Evolutionary conservation across 306 rosid species (phyloP).

Genomic region (Myrica gale): DNA sequence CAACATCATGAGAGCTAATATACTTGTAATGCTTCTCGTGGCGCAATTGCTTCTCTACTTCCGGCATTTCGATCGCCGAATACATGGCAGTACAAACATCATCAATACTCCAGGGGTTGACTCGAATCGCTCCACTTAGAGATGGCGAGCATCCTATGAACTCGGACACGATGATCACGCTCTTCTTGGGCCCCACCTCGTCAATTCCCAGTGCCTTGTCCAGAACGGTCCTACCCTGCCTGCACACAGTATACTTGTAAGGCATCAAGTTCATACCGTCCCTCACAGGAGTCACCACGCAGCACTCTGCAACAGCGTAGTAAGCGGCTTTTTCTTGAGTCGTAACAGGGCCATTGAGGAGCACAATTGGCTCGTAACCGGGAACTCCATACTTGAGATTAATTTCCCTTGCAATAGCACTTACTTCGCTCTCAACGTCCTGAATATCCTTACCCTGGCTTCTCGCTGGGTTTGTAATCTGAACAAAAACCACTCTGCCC

Average conservation of each 20-base stretch:
- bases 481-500: slow-evolving; percentile 58
- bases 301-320: slow-evolving; percentile 60
- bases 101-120: slow-evolving; percentile 74
- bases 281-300: slow-evolving; percentile 64
- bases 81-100: slow-evolving; percentile 59
- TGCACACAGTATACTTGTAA: slow-evolving; percentile 64
- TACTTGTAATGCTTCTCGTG: slow-evolving; percentile 79
- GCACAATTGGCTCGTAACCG: slow-evolving; percentile 49
- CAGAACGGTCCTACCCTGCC: slow-evolving; percentile 51
- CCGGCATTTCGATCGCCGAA: slow-evolving; percentile 45
- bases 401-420: slow-evolving; percentile 44
- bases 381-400: slow-evolving; percentile 41
- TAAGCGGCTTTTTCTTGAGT: slow-evolving; percentile 55
- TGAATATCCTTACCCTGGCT: slow-evolving; percentile 66
- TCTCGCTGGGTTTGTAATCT: slow-evolving; percentile 67
- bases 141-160: slow-evolving; percentile 83
- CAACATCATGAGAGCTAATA: slow-evolving; percentile 70
- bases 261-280: slow-evolving; percentile 85
- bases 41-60: slow-evolving; percentile 50
- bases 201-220: slow-evolving; percentile 39
- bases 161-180: slow-evolving; percentile 70
- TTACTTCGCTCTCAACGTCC: slow-evolving; percentile 49
- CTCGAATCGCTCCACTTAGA: slow-evolving; percentile 69
- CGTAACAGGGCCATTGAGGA: slow-evolving; percentile 41
- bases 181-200: slow-evolving; percentile 32